Conservation (phyloP, 2,329 filamentous ascomycete genomes). For the Chaetomium olivaceum region DNA sequence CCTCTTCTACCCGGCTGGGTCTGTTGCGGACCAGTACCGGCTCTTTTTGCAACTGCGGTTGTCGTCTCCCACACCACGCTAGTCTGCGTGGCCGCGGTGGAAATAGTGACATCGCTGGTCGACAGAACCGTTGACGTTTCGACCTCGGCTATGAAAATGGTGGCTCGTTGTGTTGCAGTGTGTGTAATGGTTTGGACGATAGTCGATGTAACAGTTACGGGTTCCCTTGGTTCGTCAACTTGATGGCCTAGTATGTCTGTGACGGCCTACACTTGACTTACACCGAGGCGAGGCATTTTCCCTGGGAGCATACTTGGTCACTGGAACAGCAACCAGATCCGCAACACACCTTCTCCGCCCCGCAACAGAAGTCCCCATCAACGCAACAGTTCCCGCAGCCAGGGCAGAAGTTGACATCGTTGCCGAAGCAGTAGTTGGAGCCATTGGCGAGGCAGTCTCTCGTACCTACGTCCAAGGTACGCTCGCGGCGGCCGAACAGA, state of each 20-base stretch:
- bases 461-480: slow-evolving; percentile 22
- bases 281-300: slow-evolving; percentile 33
- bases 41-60: slow-evolving; percentile 23
- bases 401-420: slow-evolving; percentile 34
- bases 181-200: slow-evolving; percentile 24
- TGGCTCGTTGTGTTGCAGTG: slow-evolving; percentile 30
- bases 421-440: slow-evolving; percentile 39
- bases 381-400: slow-evolving; percentile 38
- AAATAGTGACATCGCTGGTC: slow-evolving; percentile 28
- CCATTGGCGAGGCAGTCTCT: slow-evolving; percentile 38
- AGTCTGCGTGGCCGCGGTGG: slow-evolving; percentile 30
- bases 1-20: neutral
- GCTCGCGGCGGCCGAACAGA: slow-evolving; percentile 27
- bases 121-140: slow-evolving; percentile 30
- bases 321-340: slow-evolving; percentile 37
- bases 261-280: slow-evolving; percentile 19
- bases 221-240: slow-evolving; percentile 20
- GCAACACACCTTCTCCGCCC: slow-evolving; percentile 35
- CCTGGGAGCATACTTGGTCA: slow-evolving; percentile 37
- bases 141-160: slow-evolving; percentile 28
- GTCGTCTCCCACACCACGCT: slow-evolving; percentile 28
- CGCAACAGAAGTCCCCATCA: slow-evolving; percentile 34
- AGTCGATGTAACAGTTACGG: slow-evolving; percentile 29
- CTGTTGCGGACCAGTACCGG: neutral
- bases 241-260: neutral